Evolutionary conservation across 129 eudicot species (phyloP), one percentile per base, ranked within the genome.

Genomic region (Saposhnikovia divaricata): DNA sequence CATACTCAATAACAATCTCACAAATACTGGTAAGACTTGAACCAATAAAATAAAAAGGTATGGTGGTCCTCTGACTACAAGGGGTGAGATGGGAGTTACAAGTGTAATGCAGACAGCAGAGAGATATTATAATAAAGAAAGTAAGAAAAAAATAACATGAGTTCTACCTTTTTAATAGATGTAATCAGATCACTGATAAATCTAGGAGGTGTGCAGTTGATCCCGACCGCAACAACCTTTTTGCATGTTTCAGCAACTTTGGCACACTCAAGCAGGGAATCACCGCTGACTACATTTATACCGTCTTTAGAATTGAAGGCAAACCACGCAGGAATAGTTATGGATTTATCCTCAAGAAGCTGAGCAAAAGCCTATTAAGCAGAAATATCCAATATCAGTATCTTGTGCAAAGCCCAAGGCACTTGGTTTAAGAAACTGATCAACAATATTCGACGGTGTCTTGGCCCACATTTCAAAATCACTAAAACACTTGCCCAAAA

Each of bases 181-280:
- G 85, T 78, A 81, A 95, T 90, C 38, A 95, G 82, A 75, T 85
- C 93, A 73, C 84, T 83, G 79, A 95, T 92, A 83, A 90, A 92
- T 81, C 98, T 85, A 47, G 98, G 98, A 55, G 98, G 98, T 31
- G 97, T 95, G 83, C 98, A 95, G 85, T 95, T 95, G 79, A 95
- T 92, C 81, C 98, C 98, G 1, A 95, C 96, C 57, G 96, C 94
- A 80, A 95, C 90, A 80, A 95, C 89, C 82, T 90, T 95, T 48
- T 83, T 77, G 86, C 94, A 90, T 38, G 88, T 80, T 74, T 95
- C 97, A 1, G 96, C 97, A 87, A 92, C 63, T 81, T 83, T 80
- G 63, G 88, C 87, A 77, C 98, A 95, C 71, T 92, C 98, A n/a
- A 80, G 51, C 85, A 95, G 48, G 42, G 94, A 87, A 82, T 95